Evolutionary conservation across 495 filamentous ascomycete species (phyloP).

Genomic region (Hypomontagnella submonticulosa): DNA sequence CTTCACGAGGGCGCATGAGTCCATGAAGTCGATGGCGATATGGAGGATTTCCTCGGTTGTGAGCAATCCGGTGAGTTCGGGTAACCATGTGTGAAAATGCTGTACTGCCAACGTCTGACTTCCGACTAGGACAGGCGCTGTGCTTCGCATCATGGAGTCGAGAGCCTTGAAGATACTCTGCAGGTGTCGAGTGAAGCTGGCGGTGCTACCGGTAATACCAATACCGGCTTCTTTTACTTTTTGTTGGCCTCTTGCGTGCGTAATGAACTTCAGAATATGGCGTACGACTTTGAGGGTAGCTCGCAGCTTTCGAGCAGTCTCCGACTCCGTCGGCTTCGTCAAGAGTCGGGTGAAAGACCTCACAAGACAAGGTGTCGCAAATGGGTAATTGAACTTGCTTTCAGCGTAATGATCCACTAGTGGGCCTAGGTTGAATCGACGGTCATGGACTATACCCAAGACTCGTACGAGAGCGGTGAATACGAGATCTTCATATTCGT

Average conservation of each 20-base stretch:
- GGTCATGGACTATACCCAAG: slow-evolving; percentile 92
- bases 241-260: slow-evolving; percentile 87
- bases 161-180: slow-evolving; percentile 89
- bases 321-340: slow-evolving; percentile 78
- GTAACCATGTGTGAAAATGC: slow-evolving; percentile 96
- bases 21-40: slow-evolving; percentile 92
- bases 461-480: slow-evolving; percentile 91
- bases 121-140: slow-evolving; percentile 84
- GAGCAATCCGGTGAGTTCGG: slow-evolving; percentile 81
- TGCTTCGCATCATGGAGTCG: slow-evolving; percentile 86
- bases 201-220: slow-evolving; percentile 79
- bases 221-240: slow-evolving; percentile 89
- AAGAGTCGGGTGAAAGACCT: slow-evolving; percentile 86
- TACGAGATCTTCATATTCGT: slow-evolving; percentile 91
- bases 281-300: slow-evolving; percentile 95
- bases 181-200: slow-evolving; percentile 85
- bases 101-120: slow-evolving; percentile 96
- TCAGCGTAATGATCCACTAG: slow-evolving; percentile 94
- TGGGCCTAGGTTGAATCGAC: slow-evolving; percentile 89
- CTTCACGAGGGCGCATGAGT: slow-evolving; percentile 86
- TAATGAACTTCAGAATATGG: slow-evolving; percentile 94
- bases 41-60: slow-evolving; percentile 86
- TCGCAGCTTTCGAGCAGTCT: slow-evolving; percentile 83
- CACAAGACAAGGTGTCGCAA: slow-evolving; percentile 90
- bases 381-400: slow-evolving; percentile 89